These are phyloP conservation scores for Nemania bipapillata DNA, from an alignment of 2,329 filamentous ascomycete genomes.

Conservation along the genomic window DNA sequence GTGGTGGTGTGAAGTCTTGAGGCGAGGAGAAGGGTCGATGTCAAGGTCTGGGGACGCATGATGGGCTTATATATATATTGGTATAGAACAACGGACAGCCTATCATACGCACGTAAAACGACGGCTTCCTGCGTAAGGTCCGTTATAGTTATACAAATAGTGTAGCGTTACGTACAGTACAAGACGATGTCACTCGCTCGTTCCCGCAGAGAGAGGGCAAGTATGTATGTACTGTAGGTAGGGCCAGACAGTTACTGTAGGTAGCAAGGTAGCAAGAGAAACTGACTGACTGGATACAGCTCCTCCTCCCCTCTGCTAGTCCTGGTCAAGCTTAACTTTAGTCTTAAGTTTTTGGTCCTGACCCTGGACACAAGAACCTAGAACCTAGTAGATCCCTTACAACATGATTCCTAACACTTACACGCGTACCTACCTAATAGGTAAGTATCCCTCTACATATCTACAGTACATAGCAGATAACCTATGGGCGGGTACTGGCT, in stretches of 20 bases:
- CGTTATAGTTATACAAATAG: neutral
- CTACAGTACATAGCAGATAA: neutral
- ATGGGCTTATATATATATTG: constrained; percentile 44
- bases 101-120: neutral
- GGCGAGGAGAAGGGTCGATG: constrained; percentile 44
- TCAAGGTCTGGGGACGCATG: constrained; percentile 47
- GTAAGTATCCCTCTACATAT: too few species aligned
- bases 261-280: neutral
- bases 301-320: neutral
- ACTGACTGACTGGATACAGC: neutral
- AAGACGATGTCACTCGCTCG: neutral
- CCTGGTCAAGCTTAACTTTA: neutral
- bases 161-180: neutral
- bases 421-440: neutral
- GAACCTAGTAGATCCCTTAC: neutral
- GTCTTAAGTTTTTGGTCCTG: neutral
- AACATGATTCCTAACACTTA: neutral
- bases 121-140: neutral
- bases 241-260: too few species aligned
- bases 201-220: neutral
- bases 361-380: neutral
- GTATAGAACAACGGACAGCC: neutral
- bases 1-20: constrained; percentile 37
- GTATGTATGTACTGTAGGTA: neutral
- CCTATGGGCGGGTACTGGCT: neutral